These are phyloP conservation scores for Gnetum montanum DNA, from an alignment of 75 land plant species.

Conservation along the genomic window DNA sequence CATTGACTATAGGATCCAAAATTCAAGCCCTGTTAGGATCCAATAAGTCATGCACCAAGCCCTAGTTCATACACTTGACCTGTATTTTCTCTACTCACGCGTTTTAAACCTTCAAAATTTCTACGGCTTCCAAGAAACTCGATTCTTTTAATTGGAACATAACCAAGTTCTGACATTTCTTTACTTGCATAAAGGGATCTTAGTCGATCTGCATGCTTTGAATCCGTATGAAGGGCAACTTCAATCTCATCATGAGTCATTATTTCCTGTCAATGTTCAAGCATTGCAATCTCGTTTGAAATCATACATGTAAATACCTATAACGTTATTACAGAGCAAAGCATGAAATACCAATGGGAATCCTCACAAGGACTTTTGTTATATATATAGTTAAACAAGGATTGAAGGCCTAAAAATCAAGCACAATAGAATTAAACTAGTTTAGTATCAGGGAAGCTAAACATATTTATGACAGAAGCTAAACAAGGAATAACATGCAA, in stretches of 20 bases:
- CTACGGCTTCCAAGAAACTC: slow-evolving; percentile 84
- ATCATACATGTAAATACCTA: no score
- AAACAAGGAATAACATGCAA: no score
- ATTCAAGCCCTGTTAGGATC: no score
- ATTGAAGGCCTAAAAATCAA: no score
- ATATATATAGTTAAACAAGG: no score
- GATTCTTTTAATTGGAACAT: slow-evolving; percentile 39
- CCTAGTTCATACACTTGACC: slow-evolving; percentile 74
- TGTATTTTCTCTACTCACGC: slow-evolving; percentile 63
- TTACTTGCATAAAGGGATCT: slow-evolving; percentile 54
- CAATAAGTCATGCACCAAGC: slow-evolving; percentile 52
- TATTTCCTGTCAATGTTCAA: slow-evolving; percentile 45
- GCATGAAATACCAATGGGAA: no score
- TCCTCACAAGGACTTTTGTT: no score
- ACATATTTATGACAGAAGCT: no score
- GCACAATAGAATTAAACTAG: no score
- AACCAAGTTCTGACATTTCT: slow-evolving; percentile 37
- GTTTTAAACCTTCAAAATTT: slow-evolving; percentile 82
- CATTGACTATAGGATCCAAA: no score
- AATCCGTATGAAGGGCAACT: slow-evolving; percentile 84
- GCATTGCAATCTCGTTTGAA: not conserved
- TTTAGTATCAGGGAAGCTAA: no score
- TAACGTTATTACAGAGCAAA: no score
- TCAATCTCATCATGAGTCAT: slow-evolving; percentile 70
- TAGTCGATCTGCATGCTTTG: slow-evolving; percentile 82